Percentiles rank a stretch among this genome's conserved stretches.
Conservation (phyloP, 2,329 filamentous ascomycete species). For the Dendrostoma leiphaemia region DNA sequence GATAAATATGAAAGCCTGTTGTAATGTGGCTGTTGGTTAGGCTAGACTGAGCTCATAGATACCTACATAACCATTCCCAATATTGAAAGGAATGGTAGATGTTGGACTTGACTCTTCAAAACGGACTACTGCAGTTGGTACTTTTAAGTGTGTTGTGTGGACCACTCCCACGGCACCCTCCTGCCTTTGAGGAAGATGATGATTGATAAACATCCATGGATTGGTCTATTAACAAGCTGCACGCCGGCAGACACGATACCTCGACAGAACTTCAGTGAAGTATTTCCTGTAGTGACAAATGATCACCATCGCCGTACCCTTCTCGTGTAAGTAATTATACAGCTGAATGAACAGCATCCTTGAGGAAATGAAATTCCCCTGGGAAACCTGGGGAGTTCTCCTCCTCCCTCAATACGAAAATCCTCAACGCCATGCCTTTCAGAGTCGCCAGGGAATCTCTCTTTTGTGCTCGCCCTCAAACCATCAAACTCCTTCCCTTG, state of each 20-base stretch:
- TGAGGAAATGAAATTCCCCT: not conserved
- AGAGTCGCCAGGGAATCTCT: not conserved
- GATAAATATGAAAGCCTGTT: slow-evolving; percentile 69
- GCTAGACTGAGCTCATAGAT: not conserved
- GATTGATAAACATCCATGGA: not conserved
- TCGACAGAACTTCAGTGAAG: not conserved
- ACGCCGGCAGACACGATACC: not conserved
- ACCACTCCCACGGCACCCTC: too few species aligned
- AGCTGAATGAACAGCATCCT: not conserved
- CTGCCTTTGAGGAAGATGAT: not conserved
- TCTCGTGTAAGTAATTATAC: not conserved
- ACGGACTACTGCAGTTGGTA: too few species aligned
- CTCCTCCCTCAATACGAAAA: not conserved
- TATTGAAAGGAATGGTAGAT: not conserved
- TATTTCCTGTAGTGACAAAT: not conserved
- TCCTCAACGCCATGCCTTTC: not conserved
- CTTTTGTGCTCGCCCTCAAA: not conserved
- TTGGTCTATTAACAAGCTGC: not conserved
- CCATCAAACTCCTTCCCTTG: not conserved
- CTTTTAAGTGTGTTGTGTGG: too few species aligned
- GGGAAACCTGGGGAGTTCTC: not conserved
- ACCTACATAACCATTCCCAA: not conserved
- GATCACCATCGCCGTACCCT: not conserved
- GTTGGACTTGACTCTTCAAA: too few species aligned
- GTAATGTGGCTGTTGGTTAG: slow-evolving; percentile 29